Percentiles rank a stretch among this genome's conserved stretches.
Conservation (phyloP, 805 yeast species). For the Kuraishia borneana region DNA sequence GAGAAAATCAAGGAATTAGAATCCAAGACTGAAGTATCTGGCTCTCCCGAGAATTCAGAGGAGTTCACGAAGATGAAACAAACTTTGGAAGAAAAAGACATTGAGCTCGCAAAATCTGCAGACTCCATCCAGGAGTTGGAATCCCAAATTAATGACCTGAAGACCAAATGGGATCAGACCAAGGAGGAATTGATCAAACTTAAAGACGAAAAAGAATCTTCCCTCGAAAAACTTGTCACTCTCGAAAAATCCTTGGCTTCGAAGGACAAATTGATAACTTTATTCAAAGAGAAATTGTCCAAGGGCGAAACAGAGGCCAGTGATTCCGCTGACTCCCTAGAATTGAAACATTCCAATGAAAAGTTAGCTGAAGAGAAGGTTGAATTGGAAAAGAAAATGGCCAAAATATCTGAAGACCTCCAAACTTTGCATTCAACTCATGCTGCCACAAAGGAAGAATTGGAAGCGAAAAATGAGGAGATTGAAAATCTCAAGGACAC, state of each 20-base stretch:
- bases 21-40: slow-evolving; percentile 1
- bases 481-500: slow-evolving; percentile 63
- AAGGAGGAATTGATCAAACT: too few relatives aligned
- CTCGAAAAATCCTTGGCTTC: slow-evolving; percentile 14
- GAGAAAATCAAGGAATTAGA: slow-evolving; percentile 2
- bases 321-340: slow-evolving; percentile 10
- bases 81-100: slow-evolving; percentile 2
- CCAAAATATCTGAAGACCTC: slow-evolving; percentile 2
- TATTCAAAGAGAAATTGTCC: slow-evolving; percentile 15
- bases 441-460: slow-evolving; percentile 13
- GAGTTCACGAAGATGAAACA: slow-evolving; percentile 4
- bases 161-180: slow-evolving; percentile 6
- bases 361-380: slow-evolving; percentile 6
- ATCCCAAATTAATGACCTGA: too few relatives aligned
- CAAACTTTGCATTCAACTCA: slow-evolving; percentile 6
- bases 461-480: slow-evolving; percentile 44
- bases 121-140: slow-evolving; percentile 4
- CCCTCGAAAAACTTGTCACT: slow-evolving; percentile 5
- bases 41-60: not conserved
- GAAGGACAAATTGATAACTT: slow-evolving; percentile 9
- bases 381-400: slow-evolving; percentile 4
- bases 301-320: slow-evolving; percentile 8
- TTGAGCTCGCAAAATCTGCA: not conserved
- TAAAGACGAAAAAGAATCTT: slow-evolving; percentile 2
- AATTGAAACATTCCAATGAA: slow-evolving; percentile 13